Conservation (phyloP, 805 yeast species). For the Spathaspora gorwiae region DNA sequence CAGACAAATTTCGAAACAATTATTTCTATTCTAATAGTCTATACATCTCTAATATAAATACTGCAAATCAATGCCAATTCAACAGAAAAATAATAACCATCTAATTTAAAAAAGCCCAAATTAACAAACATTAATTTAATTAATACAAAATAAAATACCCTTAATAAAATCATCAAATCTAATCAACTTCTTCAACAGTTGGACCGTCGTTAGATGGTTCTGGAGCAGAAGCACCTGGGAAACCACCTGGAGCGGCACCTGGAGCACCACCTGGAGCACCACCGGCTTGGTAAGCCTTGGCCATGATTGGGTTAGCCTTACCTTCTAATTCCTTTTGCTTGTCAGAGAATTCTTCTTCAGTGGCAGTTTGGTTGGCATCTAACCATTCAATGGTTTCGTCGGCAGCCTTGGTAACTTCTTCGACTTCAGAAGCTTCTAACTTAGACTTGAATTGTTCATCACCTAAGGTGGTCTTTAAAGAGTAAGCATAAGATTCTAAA, state of each 20-base stretch:
- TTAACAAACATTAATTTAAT: neutral
- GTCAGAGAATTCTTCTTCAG: conserved; percentile 87
- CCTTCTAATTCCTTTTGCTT: conserved; percentile 95
- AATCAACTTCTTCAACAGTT: conserved; percentile 53
- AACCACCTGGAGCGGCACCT: conserved; percentile 59
- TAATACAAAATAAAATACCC: neutral
- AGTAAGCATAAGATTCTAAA: conserved; percentile 92
- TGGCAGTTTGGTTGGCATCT: conserved; percentile 87
- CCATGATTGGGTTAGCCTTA: conserved; percentile 93
- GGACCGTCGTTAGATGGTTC: conserved; percentile 42
- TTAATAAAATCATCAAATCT: conserved; percentile 12
- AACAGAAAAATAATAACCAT: too few relatives aligned
- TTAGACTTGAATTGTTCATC: conserved; percentile 38
- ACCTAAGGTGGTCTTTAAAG: conserved; percentile 75
- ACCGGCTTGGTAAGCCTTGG: conserved; percentile 93
- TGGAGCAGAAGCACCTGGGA: conserved; percentile 48
- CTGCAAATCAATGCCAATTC: neutral
- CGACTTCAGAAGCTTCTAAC: conserved; percentile 59
- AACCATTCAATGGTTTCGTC: conserved; percentile 88
- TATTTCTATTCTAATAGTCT: neutral
- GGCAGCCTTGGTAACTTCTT: conserved; percentile 70
- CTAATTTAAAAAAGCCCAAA: neutral
- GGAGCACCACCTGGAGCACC: conserved; percentile 69
- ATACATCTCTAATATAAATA: neutral
- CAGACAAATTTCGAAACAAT: neutral